Conservation (phyloP, 768 basidiomycete species). For the Hypholoma fasciculare region DNA sequence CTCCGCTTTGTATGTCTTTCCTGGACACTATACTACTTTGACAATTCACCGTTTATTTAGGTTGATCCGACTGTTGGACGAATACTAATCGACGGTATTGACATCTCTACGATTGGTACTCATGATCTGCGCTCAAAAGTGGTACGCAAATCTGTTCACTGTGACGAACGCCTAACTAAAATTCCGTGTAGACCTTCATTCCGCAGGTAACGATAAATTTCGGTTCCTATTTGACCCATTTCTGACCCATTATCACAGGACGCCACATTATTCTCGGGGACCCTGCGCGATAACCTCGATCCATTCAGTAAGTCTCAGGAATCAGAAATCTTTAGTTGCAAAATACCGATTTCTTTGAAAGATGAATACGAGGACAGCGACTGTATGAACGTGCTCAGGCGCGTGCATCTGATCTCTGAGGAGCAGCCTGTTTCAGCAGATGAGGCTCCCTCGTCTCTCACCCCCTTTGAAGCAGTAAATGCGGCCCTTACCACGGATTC, state of each 20-base stretch:
- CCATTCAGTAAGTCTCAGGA: constrained; percentile 52
- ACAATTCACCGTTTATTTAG: constrained; percentile 26
- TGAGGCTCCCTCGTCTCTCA: constrained; percentile 35
- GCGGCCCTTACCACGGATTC: constrained; percentile 28
- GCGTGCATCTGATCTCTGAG: constrained; percentile 75
- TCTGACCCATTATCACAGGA: constrained; percentile 34
- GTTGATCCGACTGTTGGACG: constrained; percentile 77
- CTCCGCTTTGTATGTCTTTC: constrained; percentile 66
- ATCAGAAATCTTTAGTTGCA: background rate
- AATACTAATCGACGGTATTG: constrained; percentile 88
- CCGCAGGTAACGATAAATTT: constrained; percentile 46
- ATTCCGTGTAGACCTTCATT: constrained; percentile 62
- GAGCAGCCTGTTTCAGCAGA: constrained; percentile 41
- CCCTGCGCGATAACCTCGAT: constrained; percentile 73
- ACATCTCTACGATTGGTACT: constrained; percentile 82
- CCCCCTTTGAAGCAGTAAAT: constrained; percentile 40
- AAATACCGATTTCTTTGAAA: constrained; percentile 20
- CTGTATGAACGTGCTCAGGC: constrained; percentile 75
- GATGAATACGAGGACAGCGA: constrained; percentile 79
- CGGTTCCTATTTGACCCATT: background rate
- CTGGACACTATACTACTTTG: background rate
- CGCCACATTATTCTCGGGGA: constrained; percentile 80
- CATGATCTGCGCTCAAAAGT: constrained; percentile 77
- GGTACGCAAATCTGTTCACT: constrained; percentile 36
- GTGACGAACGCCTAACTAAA: background rate